Conservation (phyloP, 2,329 filamentous ascomycete species). For the Helicocarpus griseus region DNA sequence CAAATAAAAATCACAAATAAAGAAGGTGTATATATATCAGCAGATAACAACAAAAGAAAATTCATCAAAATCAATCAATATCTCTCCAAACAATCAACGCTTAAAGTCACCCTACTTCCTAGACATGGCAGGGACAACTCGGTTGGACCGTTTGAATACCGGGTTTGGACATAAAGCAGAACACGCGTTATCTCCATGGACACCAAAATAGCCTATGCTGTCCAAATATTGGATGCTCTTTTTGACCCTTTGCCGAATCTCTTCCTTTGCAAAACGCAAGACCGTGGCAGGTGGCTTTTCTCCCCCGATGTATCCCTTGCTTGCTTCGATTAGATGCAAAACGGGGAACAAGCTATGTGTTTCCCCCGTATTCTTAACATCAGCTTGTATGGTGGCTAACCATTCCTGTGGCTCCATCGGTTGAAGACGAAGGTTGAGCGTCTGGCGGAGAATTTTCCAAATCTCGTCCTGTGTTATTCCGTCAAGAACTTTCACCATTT, state of each 20-base stretch:
- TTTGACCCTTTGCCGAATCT: neutral
- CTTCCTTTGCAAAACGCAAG: neutral
- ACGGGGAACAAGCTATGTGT: conserved; percentile 10
- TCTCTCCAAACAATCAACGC: no score
- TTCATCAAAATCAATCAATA: no score
- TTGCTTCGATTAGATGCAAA: conserved; percentile 6
- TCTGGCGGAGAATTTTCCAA: neutral
- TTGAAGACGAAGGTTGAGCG: neutral
- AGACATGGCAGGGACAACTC: no score
- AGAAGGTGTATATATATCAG: no score
- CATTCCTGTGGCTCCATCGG: neutral
- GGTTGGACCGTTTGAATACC: neutral
- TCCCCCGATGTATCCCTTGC: neutral
- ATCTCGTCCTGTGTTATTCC: neutral
- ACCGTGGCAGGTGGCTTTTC: neutral
- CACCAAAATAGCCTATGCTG: neutral
- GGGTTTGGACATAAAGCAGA: neutral
- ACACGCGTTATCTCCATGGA: neutral
- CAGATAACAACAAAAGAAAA: no score
- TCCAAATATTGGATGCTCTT: neutral
- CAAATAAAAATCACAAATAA: no score
- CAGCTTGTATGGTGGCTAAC: neutral
- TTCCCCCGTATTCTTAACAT: conserved; percentile 1
- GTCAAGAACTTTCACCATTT: neutral
- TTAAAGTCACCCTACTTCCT: no score